Evolutionary conservation across 305 asterid species (phyloP), one percentile per base, ranked within the genome.

Genomic region (Rubia balearica): DNA sequence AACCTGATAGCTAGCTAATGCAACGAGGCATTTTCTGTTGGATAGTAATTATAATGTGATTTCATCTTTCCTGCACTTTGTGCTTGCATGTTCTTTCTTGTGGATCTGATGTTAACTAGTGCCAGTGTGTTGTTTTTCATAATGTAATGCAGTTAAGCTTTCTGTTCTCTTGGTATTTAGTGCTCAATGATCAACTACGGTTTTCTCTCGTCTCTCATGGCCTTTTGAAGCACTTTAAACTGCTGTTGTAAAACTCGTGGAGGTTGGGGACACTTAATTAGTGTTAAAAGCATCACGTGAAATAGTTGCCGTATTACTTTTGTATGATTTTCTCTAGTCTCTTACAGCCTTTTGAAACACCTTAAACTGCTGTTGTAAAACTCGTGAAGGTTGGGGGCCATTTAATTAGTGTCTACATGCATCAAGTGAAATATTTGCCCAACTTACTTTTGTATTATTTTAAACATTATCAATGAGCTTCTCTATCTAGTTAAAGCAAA

Each of bases 111-210:
- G 16, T 36, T 24, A 19, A 9, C 57, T 38, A 8, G 4, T n/a
- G 60, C 30, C 42, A 72, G n/a, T 19, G 27, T 63, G 53, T 41
- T 27, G 43, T 12, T 38, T 57, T 59, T 49, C 14, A 48, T 24
- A 21, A 14, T 57, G 21, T 73, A 22, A 51, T 40, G 8, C 13
- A 57, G 40, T 61, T 1, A 66, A 56, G 40, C 14, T 21, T 19
- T 55, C 33, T 19, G 36, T 65, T 24, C 30, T 6, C 5, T 27
- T 56, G 60, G 22, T 55, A 21, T 8, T 46, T 53, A 27, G 30
- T 72, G 72, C 36, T 42, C 33, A 60, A 57, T 42, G 73, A n/a
- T 65, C 38, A 9, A 67, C 42, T 64, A 14, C 17, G 73, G n/a
- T 33, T 46, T 46, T n/a, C 38, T 4, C n/a, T 33, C 36, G 36